A percentile compares a stretch with the other conserved stretches of the same genome.
Evolutionary conservation across 192 early-diverging fungal genomes (phyloP).

Genomic region (Gigaspora rosea): DNA sequence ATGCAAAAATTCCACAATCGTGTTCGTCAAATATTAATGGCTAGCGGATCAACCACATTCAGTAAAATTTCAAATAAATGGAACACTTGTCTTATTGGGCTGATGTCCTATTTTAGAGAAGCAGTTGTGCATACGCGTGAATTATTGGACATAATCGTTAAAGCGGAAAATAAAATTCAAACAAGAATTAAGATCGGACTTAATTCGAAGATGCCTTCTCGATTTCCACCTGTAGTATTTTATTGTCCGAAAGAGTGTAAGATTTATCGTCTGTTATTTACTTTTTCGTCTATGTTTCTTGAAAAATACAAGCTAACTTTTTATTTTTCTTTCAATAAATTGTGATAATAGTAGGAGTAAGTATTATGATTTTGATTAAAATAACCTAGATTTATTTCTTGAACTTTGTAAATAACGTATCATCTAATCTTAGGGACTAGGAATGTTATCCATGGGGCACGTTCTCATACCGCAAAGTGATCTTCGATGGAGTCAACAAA

Average conservation of each 20-base stretch:
- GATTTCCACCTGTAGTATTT: constrained; percentile 95
- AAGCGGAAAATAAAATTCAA: constrained; percentile 99
- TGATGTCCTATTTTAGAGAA: constrained; percentile 99
- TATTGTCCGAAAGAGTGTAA: constrained; percentile 50
- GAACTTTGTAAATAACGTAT: too few species aligned
- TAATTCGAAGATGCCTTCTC: constrained; percentile 97
- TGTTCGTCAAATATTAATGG: constrained; percentile 97
- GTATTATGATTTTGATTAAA: too few species aligned
- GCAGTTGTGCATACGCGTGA: constrained; percentile 97
- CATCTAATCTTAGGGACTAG: constrained; percentile 59
- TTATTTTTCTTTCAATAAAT: too few species aligned
- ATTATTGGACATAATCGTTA: constrained; percentile 94
- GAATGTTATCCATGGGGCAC: constrained; percentile 99
- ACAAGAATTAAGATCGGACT: constrained; percentile 98
- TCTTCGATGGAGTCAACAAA: constrained; percentile 95
- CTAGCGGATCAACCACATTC: constrained; percentile 95
- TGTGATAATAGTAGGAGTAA: too few species aligned
- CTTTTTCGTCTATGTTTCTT: too few species aligned
- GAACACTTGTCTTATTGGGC: constrained; percentile 85
- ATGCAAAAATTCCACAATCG: constrained; percentile 94
- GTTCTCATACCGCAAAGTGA: constrained; percentile 98
- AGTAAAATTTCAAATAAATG: constrained; percentile 99
- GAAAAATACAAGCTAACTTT: too few species aligned
- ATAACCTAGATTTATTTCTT: too few species aligned
- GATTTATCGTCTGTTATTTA: constrained; percentile 32